Evolutionary conservation across 2,329 filamentous ascomycete genomes (phyloP), one percentile per base, ranked within the genome.

Genomic region (Diaporthe vaccinii): DNA sequence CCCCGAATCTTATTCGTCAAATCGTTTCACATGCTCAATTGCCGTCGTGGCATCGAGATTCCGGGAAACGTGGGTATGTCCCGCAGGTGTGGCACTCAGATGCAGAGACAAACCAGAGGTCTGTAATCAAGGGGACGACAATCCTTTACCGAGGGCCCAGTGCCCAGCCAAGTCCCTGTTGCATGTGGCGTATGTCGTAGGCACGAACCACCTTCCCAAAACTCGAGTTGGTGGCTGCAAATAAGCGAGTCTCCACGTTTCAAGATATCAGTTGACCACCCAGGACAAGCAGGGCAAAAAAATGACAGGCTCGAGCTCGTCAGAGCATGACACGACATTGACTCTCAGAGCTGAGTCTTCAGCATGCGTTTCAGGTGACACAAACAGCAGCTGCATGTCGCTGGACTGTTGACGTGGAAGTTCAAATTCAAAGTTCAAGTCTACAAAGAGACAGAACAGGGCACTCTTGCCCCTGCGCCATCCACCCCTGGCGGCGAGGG

Each of bases 241-340:
- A 31, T 49, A 73, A 75, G 73, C 74, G 74, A 73, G 25, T 67
- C 55, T 46, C 72, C 46, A 69, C 69, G 71, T 76, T 76, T 76
- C 74, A 76, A 74, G 49, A 55, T 49, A 36, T 65, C 71, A 70
- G 58, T 72, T 73, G 61, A 69, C 55, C 49, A 51, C 22, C 25
- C 70, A 36, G 14, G 57, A 28, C n/a, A 36, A 73, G 44, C 46
- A 57, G 51, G 69, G 61, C 65, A 62, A 59, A 51, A 58, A 62
- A 67, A 58, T 46, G 61, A 71, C 65, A 49, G 65, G 51, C 61
- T 74, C 72, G 61, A 55, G 51, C 72, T 44, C 22, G 59, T 68
- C 58, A 74, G 55, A 68, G 65, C 49, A 69, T 69, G 49, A 55
- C 65, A 55, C 69, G 57, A 61, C 55, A 53, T 53, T 62, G 55